Base-by-base conservation (phyloP, 305 asterid genomes). In the Fraxinus ornus region DNA sequence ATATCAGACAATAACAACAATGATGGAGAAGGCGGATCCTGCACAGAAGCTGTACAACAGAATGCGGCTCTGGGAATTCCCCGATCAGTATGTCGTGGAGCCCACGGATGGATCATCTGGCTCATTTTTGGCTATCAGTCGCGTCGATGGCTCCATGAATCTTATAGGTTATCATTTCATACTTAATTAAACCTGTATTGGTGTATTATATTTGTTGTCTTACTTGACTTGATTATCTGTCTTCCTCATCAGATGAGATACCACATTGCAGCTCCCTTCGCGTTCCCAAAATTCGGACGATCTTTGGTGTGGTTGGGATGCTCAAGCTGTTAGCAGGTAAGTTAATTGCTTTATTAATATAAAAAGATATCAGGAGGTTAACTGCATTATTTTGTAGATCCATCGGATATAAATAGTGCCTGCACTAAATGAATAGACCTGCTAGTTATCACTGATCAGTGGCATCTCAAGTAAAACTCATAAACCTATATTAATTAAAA, bases 11-110 rank as follows among this genome's bases (percentile, higher is more conserved):
- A 68, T 15, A 13, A 68, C 79, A 82, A 87, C 82, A 79, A 91
- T 85, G 92, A 96, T 92, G 99, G 96, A 88, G 93, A 96, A 90
- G 86, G 89, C 90, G 37, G 94, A 92, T 86, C 92, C 92, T 78
- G 86, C 93, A 24, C 92, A 86, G 85, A 94, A 93, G 90, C 92
- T 93, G 82, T 88, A 85, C 82, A 90, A 89, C 70, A 81, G 95
- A 88, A 90, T 96, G 98, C 93, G 98, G 44, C 87, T 94, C 13
- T 94, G 98, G 98, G 98, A 96, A 82, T 94, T 96, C 75, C 89
- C 97, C 1, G 93, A 93, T 83, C 97, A 94, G 78, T 96, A 91
- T 77, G 84, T 96, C 15, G 79, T 94, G 26, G 98, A 96, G 88
- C 98, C 99, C 10, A 91, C 90, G 28, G 98, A 94, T 81, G 97